Evolutionary conservation across 495 filamentous ascomycete genomes (phyloP).

Genomic region (Xylaria nigripes): DNA sequence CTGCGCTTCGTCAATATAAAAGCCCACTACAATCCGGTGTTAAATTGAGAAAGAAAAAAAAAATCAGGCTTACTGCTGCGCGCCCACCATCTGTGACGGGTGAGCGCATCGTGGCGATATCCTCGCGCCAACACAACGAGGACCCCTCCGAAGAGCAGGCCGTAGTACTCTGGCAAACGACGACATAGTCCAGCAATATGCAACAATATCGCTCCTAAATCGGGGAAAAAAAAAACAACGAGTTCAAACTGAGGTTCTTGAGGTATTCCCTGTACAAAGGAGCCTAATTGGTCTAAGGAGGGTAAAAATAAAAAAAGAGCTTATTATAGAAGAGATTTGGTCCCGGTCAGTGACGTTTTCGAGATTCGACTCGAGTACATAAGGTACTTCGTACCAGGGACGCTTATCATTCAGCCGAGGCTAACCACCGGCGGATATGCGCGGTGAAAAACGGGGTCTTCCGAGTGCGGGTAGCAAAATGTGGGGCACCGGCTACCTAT

Average conservation of each 20-base stretch:
- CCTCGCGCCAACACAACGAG: conserved; percentile 37
- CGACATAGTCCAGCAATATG: conserved; percentile 43
- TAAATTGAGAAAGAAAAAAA: too few relatives aligned
- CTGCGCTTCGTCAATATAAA: conserved; percentile 17
- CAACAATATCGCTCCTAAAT: too few relatives aligned
- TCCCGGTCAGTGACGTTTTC: neutral
- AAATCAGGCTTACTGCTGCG: conserved; percentile 45
- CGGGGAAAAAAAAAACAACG: too few relatives aligned
- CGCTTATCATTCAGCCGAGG: conserved; percentile 27
- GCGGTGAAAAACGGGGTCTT: neutral
- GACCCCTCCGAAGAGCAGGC: conserved; percentile 53
- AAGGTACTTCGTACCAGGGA: neutral
- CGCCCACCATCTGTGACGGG: conserved; percentile 22
- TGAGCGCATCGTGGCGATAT: conserved; percentile 36
- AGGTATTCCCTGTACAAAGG: neutral
- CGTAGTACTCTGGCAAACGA: conserved; percentile 60
- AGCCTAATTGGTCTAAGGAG: neutral
- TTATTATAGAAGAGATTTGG: neutral
- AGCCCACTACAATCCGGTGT: neutral
- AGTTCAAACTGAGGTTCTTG: too few relatives aligned
- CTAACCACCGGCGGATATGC: conserved; percentile 22
- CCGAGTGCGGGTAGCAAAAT: neutral
- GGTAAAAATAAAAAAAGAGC: too few relatives aligned
- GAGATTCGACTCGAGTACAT: neutral
- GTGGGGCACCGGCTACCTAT: too few relatives aligned